Conservation (phyloP, 108 stramenopile species). For the Halocafeteria seosinensis region DNA sequence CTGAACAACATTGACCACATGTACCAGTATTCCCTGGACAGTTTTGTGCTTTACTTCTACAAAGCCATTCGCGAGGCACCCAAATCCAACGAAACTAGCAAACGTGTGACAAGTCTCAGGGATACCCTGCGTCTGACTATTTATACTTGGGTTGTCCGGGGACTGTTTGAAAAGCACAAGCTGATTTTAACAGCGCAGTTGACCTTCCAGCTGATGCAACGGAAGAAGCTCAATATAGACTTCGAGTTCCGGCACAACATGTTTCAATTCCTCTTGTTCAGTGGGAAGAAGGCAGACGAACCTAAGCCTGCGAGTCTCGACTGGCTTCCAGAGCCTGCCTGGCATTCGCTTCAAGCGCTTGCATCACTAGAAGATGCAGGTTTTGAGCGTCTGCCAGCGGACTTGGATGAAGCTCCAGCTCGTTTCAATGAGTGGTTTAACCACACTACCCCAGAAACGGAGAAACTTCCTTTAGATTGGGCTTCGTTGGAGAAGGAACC, state of each 20-base stretch:
- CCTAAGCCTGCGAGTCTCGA: conserved; percentile 31
- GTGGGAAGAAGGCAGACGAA: conserved; percentile 43
- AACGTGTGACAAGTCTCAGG: conserved; percentile 50
- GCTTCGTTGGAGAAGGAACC: conserved; percentile 56
- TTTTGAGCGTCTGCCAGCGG: conserved; percentile 52
- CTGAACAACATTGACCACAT: conserved; percentile 66
- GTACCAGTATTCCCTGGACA: conserved; percentile 77
- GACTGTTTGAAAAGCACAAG: conserved; percentile 71
- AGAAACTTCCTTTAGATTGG: conserved; percentile 77
- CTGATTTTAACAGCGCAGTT: conserved; percentile 67
- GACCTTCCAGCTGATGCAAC: conserved; percentile 67
- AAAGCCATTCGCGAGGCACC: conserved; percentile 56
- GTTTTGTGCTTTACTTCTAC: conserved; percentile 61
- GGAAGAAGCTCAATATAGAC: conserved; percentile 52
- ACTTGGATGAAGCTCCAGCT: conserved; percentile 65
- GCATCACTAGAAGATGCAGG: conserved; percentile 46
- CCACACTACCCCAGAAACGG: conserved; percentile 55
- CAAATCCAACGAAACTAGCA: conserved; percentile 33
- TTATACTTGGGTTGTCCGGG: conserved; percentile 67
- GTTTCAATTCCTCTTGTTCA: conserved; percentile 62
- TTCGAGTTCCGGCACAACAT: conserved; percentile 43
- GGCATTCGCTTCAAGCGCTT: conserved; percentile 48
- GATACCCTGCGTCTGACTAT: conserved; percentile 60
- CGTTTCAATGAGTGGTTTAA: conserved; percentile 77
- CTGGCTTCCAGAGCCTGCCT: conserved; percentile 58